Base-by-base conservation (phyloP, 345 rosid genomes). In the Erucastrum elatum region DNA sequence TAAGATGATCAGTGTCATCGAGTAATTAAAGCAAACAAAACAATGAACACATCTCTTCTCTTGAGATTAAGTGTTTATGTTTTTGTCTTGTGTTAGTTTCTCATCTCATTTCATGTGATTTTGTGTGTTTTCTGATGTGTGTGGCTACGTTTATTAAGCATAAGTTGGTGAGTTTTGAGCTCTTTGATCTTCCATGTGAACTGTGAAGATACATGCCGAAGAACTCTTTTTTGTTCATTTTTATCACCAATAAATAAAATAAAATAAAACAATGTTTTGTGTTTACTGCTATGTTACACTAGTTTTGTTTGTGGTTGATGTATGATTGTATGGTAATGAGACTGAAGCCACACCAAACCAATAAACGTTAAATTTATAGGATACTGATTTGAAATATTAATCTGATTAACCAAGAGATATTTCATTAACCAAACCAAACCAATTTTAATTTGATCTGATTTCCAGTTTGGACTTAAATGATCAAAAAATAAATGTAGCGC, bases 1-100 rank as follows among this genome's bases (percentile, higher is more conserved):
- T 39, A 85, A 76, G 74, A 88, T 89, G 79, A 79, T 69, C 8
- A 75, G 75, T 63, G 79, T 79, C n/a, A 79, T 79, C 41, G 82
- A 79, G 74, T 78, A 67, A 71, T 11, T 5, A 11, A 49, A 39
- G 33, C 25, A 62, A 64, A 0, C 4, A 11, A 5, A 56, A 58
- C 27, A 58, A 58, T 27, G 56, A 77, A 73, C 70, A 67, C 58
- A 33, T 31, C n/a, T 68, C 59, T 67, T 51, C 30, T 62, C 26
- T 33, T 16, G 44, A 46, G 70, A 62, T 9, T 8, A 37, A 37
- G 75, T 61, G 74, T 62, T 68, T 11, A 30, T 66, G 11, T 59
- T 59, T 70, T 72, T 55, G 55, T 78, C 53, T 78, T 66, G 1
- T 46, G 13, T 4, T 4, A 46, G 13, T 46, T 46, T 49, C n/a